phyloP scores from a whole-genome alignment of 2,329 filamentous ascomycete species.

The Botrytis pseudocinerea region DNA sequence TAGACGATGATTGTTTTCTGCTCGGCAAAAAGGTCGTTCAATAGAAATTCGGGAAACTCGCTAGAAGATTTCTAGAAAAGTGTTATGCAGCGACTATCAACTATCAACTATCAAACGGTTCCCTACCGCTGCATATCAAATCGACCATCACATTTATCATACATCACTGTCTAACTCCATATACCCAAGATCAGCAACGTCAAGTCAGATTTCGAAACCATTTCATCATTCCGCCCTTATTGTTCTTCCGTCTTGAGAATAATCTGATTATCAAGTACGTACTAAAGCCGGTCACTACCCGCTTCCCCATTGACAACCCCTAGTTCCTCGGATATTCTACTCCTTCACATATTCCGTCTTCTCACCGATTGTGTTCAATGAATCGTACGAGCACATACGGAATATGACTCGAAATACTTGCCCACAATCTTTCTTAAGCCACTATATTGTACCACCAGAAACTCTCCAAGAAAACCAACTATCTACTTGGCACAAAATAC shows the following conservation, averaged over 20 bases:
- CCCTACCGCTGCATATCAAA: not conserved
- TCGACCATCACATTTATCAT: not conserved
- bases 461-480: not conserved
- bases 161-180: not conserved
- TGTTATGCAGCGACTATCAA: constrained; percentile 5
- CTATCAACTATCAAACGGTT: constrained; percentile 4
- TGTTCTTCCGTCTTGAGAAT: not conserved
- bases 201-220: not conserved
- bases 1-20: not conserved
- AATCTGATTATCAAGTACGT: not conserved
- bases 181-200: not conserved
- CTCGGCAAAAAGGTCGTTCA: not conserved
- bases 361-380: not conserved
- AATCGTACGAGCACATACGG: not conserved
- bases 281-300: not conserved
- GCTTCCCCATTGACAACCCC: not conserved
- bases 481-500: not conserved
- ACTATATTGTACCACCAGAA: not conserved
- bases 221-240: not conserved
- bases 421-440: not conserved
- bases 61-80: constrained; percentile 9
- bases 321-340: not conserved
- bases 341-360: not conserved
- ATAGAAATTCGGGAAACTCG: not conserved
- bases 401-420: not conserved